Evolutionary conservation across 805 yeast genomes (phyloP).

Genomic region (Grigorovia transvaalensis): DNA sequence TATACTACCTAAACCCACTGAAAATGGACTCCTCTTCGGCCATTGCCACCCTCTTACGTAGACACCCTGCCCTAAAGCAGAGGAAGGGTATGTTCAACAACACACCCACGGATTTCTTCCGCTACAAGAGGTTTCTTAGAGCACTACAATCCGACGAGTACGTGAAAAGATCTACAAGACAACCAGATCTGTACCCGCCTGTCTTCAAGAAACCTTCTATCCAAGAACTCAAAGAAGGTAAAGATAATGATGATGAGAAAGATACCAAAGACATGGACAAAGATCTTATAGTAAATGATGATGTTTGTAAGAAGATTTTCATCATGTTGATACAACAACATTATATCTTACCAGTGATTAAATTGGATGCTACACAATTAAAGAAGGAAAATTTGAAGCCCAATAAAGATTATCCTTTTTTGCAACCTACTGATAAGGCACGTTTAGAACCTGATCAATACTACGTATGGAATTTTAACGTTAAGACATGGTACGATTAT

Average conservation of each 20-base stretch:
- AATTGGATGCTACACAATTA: constrained; percentile 60
- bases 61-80: constrained; percentile 58
- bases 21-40: constrained; percentile 44
- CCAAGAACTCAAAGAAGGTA: neutral
- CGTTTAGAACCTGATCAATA: constrained; percentile 55
- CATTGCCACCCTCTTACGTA: constrained; percentile 62
- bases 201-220: constrained; percentile 18
- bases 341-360: constrained; percentile 64
- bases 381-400: constrained; percentile 53
- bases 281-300: constrained; percentile 10
- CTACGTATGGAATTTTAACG: constrained; percentile 73
- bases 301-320: constrained; percentile 47
- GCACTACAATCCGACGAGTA: constrained; percentile 71
- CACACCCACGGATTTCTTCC: constrained; percentile 69
- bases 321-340: constrained; percentile 61
- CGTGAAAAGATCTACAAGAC: constrained; percentile 38
- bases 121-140: constrained; percentile 72
- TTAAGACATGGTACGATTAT: constrained; percentile 43
- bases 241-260: neutral
- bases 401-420: constrained; percentile 52
- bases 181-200: constrained; percentile 38
- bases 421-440: constrained; percentile 47
- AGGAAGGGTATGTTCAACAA: constrained; percentile 72
- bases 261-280: neutral
- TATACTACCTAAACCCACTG: neutral